phyloP scores from a whole-genome alignment of 2,329 filamentous ascomycete genomes.

The Sporothrix humicola region DNA sequence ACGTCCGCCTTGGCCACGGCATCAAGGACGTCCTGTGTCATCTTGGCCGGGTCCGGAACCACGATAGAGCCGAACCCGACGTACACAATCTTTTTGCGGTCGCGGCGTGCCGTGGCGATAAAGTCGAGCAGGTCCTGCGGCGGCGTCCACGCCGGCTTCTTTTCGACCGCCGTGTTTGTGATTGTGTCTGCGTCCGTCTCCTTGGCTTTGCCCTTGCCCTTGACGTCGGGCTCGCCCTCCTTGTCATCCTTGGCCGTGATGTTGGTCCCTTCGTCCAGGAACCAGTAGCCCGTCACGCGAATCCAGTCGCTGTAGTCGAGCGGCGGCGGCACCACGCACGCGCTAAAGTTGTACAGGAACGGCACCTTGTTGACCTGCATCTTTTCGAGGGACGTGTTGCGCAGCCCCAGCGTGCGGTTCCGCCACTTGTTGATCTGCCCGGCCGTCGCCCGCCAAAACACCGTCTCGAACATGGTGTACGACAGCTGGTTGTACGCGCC shows the following conservation, averaged over 20 bases:
- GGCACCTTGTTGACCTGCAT: conserved; percentile 98
- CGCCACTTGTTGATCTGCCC: conserved; percentile 93
- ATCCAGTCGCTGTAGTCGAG: conserved; percentile 98
- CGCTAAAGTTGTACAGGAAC: conserved; percentile 97
- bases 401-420: conserved; percentile 76
- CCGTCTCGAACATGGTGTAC: conserved; percentile 93
- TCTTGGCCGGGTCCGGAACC: conserved; percentile 82
- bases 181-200: not conserved
- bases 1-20: conserved; percentile 91
- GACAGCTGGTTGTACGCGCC: conserved; percentile 94
- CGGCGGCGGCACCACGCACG: conserved; percentile 89
- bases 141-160: conserved; percentile 65
- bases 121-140: conserved; percentile 78
- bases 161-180: not conserved
- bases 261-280: conserved; percentile 71
- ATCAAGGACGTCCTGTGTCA: conserved; percentile 92
- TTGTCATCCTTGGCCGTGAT: not conserved
- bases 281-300: conserved; percentile 97
- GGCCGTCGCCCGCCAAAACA: conserved; percentile 95
- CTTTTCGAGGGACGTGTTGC: conserved; percentile 82
- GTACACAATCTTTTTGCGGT: conserved; percentile 91
- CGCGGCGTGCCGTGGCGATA: conserved; percentile 78
- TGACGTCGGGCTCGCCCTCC: not conserved
- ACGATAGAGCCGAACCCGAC: conserved; percentile 97
- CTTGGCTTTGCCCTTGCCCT: not conserved